Evolutionary conservation across 164 flowering plant species (phyloP), one percentile per base, ranked within the genome.

Genomic region (Vitis rotundifolia): DNA sequence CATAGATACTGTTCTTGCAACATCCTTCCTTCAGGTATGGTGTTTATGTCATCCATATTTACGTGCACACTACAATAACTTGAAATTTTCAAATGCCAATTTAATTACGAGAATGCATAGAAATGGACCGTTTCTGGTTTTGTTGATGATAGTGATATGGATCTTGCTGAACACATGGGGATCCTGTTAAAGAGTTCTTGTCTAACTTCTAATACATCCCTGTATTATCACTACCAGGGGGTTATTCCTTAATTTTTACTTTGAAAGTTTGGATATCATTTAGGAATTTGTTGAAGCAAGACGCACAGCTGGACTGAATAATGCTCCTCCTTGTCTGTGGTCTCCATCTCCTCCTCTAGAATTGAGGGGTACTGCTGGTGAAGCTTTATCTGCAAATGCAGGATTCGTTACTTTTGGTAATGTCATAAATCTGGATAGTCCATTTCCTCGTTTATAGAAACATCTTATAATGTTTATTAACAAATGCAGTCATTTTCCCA

Each of bases 221-320:
- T 31, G 7, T 16, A 11, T 16, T 48, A 47, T 49, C 16, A 47
- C 49, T n/a, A 15, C 7, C 18, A 18, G 16, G 26, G 11, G n/a
- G 10, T 37, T 11, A 4, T 64, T 64, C 7, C 15, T 62, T 49
- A n/a, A 26, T 37, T 68, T 19, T 22, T 19, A 44, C 49, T 50
- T 22, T 37, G 48, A 5, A 65, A 52, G 61, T 49, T 63, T 53
- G 14, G 14, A 22, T 16, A 37, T 61, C 3, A 22, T 83, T 68
- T 76, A 89, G 98, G 99, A 96, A 80, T 93, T 96, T 83, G 91
- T 93, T 61, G 93, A 90, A 80, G 97, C 98, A 77, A 86, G 99
- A 72, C 89, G 95, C 53, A 72, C 94, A 9, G 82, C 97, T 74
- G 95, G 89, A 60, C 91, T 96, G 59, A 85, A 80, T 76, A 87